These are phyloP conservation scores for Ceratonia siliqua DNA, from an alignment of 306 rosid species.

Conservation along the genomic window DNA sequence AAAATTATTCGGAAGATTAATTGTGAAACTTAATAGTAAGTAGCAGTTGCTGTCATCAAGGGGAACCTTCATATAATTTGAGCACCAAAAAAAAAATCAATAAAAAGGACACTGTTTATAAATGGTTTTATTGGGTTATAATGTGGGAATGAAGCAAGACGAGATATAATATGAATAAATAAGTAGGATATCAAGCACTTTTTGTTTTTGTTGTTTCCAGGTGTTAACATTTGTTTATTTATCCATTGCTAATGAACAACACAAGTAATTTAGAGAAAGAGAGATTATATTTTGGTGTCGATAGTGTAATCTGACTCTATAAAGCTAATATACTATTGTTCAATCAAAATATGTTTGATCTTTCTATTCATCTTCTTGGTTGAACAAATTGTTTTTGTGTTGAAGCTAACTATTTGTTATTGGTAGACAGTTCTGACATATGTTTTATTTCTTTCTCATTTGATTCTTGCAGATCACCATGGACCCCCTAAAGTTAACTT, in stretches of 20 bases:
- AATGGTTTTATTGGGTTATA: background rate
- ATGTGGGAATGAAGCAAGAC: background rate
- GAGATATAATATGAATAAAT: background rate
- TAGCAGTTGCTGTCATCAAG: background rate
- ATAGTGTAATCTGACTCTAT: background rate
- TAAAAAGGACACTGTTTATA: background rate
- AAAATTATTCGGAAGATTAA: background rate
- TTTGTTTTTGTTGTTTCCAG: background rate
- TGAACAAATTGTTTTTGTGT: constrained; percentile 13
- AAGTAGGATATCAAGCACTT: background rate
- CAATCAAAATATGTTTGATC: background rate
- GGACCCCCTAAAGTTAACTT: constrained; percentile 69
- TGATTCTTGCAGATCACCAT: constrained; percentile 75
- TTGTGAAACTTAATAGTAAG: background rate
- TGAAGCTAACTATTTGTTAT: background rate
- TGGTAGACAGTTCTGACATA: background rate
- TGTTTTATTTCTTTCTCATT: constrained; percentile 20
- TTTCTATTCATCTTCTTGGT: background rate
- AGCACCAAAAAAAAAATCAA: no score
- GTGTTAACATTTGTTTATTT: constrained; percentile 8
- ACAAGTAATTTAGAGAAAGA: background rate
- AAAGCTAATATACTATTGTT: background rate
- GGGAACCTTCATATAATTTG: background rate
- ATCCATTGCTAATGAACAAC: background rate
- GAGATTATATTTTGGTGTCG: constrained; percentile 6